These are phyloP conservation scores for Coemansia sp. DNA, from an alignment of 192 early-diverging fungal genomes.

Conservation along the genomic window DNA sequence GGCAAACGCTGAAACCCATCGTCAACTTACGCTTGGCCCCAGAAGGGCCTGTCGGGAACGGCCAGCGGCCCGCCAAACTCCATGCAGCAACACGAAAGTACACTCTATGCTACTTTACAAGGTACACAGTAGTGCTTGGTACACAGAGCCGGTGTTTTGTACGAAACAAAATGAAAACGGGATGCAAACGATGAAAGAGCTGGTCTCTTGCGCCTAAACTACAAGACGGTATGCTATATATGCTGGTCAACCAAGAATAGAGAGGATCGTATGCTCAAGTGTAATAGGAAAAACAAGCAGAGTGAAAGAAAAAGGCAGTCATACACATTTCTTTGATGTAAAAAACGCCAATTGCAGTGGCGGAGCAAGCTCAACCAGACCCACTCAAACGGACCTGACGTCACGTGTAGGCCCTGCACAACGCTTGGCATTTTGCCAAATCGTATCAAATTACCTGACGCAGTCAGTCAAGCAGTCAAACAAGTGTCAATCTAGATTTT, in stretches of 20 bases:
- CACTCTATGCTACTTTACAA: neutral
- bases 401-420: neutral
- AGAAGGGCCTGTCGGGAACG: slow-evolving; percentile 20
- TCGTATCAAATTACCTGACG: too few species aligned
- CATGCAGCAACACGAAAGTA: slow-evolving; percentile 11
- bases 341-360: neutral
- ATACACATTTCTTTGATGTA: neutral
- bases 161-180: neutral
- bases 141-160: too few species aligned
- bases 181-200: too few species aligned
- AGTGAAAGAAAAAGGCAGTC: neutral
- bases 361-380: neutral
- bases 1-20: neutral
- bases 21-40: slow-evolving; percentile 62
- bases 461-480: neutral
- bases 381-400: neutral
- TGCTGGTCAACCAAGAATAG: neutral
- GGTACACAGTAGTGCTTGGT: neutral
- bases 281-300: neutral
- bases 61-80: slow-evolving; percentile 15
- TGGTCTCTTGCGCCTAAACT: neutral
- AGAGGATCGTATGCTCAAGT: neutral
- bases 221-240: neutral
- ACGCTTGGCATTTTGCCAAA: neutral
- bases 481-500: neutral